A percentile compares a stretch with the other conserved stretches of the same genome.
Evolutionary conservation across 1,284 basidiomycete species (phyloP).

Genomic region (Kalmanozyma brasiliensis): DNA sequence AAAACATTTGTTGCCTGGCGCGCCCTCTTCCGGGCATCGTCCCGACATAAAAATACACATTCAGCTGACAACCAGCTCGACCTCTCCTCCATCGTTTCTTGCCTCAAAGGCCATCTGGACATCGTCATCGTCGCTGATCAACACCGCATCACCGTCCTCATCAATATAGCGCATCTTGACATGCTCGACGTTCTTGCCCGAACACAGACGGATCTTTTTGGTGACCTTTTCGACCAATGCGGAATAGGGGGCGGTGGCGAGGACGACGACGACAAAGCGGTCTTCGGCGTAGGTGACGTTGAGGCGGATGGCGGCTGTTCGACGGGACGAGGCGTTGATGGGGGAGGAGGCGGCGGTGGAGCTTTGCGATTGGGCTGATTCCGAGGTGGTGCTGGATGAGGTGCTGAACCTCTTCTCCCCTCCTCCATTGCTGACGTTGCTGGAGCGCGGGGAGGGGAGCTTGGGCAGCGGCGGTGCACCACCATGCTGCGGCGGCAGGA

Average conservation of each 20-base stretch:
- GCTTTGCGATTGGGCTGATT: slow-evolving; percentile 43
- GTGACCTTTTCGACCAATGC: slow-evolving; percentile 89
- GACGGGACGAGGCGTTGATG: slow-evolving; percentile 15
- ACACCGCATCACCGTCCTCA: slow-evolving; percentile 64
- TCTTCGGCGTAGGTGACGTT: slow-evolving; percentile 85
- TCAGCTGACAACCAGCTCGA: slow-evolving; percentile 44
- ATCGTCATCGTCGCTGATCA: slow-evolving; percentile 64
- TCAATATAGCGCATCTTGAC: slow-evolving; percentile 60
- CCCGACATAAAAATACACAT: slow-evolving; percentile 1
- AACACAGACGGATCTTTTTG: slow-evolving; percentile 82
- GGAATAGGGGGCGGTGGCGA: slow-evolving; percentile 78
- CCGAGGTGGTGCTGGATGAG: slow-evolving; percentile 53
- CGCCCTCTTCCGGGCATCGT: too few relatives aligned
- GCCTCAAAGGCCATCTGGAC: slow-evolving; percentile 63
- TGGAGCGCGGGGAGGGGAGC: slow-evolving; percentile 3
- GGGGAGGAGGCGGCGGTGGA: slow-evolving; percentile 61
- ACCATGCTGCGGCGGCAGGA: slow-evolving; percentile 29
- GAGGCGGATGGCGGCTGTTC: slow-evolving; percentile 61
- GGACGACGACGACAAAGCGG: slow-evolving; percentile 89
- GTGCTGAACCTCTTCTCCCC: slow-evolving; percentile 51
- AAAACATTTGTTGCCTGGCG: too few relatives aligned
- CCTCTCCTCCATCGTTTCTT: slow-evolving; percentile 22
- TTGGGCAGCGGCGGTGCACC: slow-evolving; percentile 53
- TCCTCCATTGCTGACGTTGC: not conserved
- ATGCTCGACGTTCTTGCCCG: slow-evolving; percentile 32